phyloP scores from a whole-genome alignment of 2,329 filamentous ascomycete genomes.

The Cadophora malorum region DNA sequence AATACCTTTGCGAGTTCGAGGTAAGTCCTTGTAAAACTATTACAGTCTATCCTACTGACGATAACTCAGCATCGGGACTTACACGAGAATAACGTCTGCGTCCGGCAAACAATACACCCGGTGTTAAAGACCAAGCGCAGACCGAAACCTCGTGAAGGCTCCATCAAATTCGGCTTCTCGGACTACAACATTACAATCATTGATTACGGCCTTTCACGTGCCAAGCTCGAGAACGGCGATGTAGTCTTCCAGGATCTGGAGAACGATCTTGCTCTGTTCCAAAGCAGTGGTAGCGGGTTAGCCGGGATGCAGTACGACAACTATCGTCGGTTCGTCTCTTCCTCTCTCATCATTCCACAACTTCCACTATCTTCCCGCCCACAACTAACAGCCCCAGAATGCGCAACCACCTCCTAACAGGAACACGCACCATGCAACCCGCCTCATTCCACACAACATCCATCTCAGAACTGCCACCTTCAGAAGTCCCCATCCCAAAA shows the following conservation, averaged over 20 bases:
- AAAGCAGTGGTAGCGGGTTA: conserved; percentile 53
- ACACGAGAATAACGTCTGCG: conserved; percentile 69
- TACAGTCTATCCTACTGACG: background rate
- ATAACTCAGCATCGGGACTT: conserved; percentile 63
- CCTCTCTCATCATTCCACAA: conserved; percentile 43
- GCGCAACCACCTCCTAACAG: conserved; percentile 38
- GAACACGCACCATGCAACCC: conserved; percentile 25
- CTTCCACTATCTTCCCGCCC: too few relatives aligned
- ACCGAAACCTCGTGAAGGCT: background rate
- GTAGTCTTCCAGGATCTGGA: conserved; percentile 65
- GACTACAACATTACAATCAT: conserved; percentile 69
- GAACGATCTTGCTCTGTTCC: conserved; percentile 64
- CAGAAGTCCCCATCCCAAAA: conserved; percentile 12
- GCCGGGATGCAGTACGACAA: conserved; percentile 59
- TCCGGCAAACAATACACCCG: conserved; percentile 42
- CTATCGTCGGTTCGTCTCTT: conserved; percentile 66
- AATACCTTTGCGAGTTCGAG: conserved; percentile 65
- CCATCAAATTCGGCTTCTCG: conserved; percentile 60
- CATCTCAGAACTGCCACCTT: conserved; percentile 4
- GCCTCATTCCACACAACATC: conserved; percentile 30
- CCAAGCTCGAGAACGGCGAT: conserved; percentile 51
- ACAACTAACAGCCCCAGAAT: conserved; percentile 28
- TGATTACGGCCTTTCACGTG: conserved; percentile 69
- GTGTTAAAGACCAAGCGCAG: background rate
- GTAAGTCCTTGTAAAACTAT: conserved; percentile 46